Evolutionary conservation across 495 filamentous ascomycete genomes (phyloP).

Genomic region (Aspergillus haitiensis): DNA sequence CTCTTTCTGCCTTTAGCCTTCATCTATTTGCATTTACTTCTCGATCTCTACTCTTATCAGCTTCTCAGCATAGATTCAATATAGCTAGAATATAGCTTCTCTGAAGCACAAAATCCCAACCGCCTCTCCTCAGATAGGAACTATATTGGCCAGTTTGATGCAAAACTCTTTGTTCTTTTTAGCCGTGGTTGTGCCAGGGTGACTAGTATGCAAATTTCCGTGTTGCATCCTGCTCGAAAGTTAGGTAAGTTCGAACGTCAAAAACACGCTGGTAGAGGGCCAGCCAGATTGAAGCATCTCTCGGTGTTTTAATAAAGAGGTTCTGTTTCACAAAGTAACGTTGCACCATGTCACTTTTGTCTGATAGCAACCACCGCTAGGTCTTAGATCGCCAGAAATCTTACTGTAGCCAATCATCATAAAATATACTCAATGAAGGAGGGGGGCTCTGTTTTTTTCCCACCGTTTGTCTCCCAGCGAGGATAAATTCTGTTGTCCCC

Average conservation of each 20-base stretch:
- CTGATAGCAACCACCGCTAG: slow-evolving; percentile 23
- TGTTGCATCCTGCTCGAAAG: slow-evolving; percentile 20
- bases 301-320: slow-evolving; percentile 20
- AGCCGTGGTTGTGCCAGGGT: slow-evolving; percentile 20
- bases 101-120: slow-evolving; percentile 7
- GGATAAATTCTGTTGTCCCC: slow-evolving; percentile 1
- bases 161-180: slow-evolving; percentile 4
- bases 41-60: too few relatives aligned
- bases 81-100: too few relatives aligned
- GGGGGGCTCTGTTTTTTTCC: not conserved
- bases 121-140: too few relatives aligned
- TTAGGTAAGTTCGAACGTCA: slow-evolving; percentile 21
- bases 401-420: slow-evolving; percentile 20
- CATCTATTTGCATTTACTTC: too few relatives aligned
- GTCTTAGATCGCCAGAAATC: slow-evolving; percentile 14
- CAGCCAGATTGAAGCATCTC: slow-evolving; percentile 22
- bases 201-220: slow-evolving; percentile 26
- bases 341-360: slow-evolving; percentile 18
- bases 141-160: slow-evolving; percentile 19
- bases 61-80: too few relatives aligned
- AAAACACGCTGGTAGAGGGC: slow-evolving; percentile 20
- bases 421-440: slow-evolving; percentile 7
- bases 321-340: slow-evolving; percentile 29
- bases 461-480: slow-evolving; percentile 6
- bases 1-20: too few relatives aligned